Evolutionary conservation across 2,329 filamentous ascomycete species (phyloP), one percentile per base, ranked within the genome.

Genomic region (Emergomyces pasteurianus): DNA sequence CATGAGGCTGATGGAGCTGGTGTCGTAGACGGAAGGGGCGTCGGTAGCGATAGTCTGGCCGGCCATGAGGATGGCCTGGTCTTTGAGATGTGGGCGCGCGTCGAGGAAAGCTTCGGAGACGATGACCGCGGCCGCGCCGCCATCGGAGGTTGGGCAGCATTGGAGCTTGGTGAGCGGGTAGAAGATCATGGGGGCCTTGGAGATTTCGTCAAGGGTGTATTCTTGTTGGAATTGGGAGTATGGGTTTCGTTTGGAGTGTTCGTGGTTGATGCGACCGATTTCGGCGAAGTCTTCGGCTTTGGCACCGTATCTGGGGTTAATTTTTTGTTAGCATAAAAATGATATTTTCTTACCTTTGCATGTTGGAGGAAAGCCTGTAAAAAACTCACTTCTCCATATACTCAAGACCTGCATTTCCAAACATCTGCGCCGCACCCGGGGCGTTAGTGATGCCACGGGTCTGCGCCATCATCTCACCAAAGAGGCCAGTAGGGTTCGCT

Each of bases 141-240:
- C 92, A 74, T 97, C 94, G 0, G 90, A 95, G 0, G 92, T 97
- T 1, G 94, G 92, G 77, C 92, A 96, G 82, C 92, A 97, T 78
- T 97, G 94, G n/a, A 97, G 86, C 77, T 96, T 97, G 62, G 94
- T 97, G 60, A 97, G 82, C 18, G 92, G 92, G 65, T 85, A 84
- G 77, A 90, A 86, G 74, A 97, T 89, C 81, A 85, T 88, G 62
- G 89, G 80, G 0, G 89, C 78, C 43, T 86, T 79, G 71, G 90
- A 75, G 72, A 97, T 81, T 75, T 97, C 86, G 38, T 96, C 89
- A 47, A 87, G 84, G 0, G 88, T 89, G 79, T 97, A 97, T 72
- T 92, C 89, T 70, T 95, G 85, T 70, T 87, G 88, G 81, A 99
- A 97, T 76, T 97, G 92, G n/a, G 90, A 92, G 81, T 99, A 99